Percentiles rank a stretch among this genome's conserved stretches.
These are phyloP conservation scores for Fusarium pseudonygamai DNA, from an alignment of 2,329 filamentous ascomycete genomes.

Conservation along the genomic window DNA sequence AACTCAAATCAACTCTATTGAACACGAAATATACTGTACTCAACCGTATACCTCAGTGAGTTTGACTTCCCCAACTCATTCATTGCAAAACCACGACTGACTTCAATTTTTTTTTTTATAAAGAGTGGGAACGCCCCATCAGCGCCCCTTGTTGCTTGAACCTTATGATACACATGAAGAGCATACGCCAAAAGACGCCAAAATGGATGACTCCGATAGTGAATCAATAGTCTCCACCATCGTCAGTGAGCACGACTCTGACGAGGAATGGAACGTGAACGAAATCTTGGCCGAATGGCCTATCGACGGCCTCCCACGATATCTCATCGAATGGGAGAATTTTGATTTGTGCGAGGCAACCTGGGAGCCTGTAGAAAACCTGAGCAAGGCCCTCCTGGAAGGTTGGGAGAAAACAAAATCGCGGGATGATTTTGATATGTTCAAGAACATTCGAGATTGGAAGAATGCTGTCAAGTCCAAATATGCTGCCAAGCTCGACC, in stretches of 20 bases:
- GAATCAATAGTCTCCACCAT: slow-evolving; percentile 48
- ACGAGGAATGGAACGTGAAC: slow-evolving; percentile 61
- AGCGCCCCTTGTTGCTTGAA: background rate
- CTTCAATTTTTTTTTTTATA: background rate
- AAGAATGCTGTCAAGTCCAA: slow-evolving; percentile 46
- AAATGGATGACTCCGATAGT: slow-evolving; percentile 39
- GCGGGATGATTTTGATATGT: slow-evolving; percentile 46
- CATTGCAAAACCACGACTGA: background rate
- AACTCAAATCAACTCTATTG: background rate
- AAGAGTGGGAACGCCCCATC: background rate
- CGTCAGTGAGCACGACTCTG: slow-evolving; percentile 47
- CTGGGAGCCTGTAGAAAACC: slow-evolving; percentile 62
- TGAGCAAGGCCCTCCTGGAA: slow-evolving; percentile 51
- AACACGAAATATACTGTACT: background rate
- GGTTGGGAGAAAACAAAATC: slow-evolving; percentile 57
- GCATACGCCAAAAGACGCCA: background rate
- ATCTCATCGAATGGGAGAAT: slow-evolving; percentile 52
- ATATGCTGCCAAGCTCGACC: slow-evolving; percentile 44
- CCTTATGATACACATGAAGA: background rate
- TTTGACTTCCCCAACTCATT: background rate
- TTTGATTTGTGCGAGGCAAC: slow-evolving; percentile 49
- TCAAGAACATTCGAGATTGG: slow-evolving; percentile 53
- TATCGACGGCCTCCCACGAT: slow-evolving; percentile 41
- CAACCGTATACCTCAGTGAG: background rate
- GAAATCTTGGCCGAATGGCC: slow-evolving; percentile 59